Conservation (phyloP, 192 early-diverging fungal genomes). For the Linnemannia exigua region DNA sequence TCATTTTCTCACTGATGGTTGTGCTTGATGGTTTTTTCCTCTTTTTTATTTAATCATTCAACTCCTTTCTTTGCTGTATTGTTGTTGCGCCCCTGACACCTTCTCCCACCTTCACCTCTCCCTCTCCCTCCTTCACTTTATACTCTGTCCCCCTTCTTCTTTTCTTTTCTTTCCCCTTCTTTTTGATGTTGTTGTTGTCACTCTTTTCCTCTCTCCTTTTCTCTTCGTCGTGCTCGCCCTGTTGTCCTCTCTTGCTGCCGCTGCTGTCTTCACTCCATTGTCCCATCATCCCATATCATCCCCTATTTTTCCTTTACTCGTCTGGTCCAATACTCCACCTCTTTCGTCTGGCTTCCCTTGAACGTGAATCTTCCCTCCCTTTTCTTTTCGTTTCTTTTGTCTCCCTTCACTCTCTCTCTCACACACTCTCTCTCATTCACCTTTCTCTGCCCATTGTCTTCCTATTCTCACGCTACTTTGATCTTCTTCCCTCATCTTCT, state of each 20-base stretch:
- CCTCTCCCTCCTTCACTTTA: neutral
- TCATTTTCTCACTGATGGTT: neutral
- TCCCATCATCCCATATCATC: conserved; percentile 14
- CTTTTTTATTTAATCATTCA: neutral
- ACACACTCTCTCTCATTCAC: neutral
- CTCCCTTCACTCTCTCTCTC: neutral
- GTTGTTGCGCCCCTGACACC: neutral
- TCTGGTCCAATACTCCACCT: neutral
- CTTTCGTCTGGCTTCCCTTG: neutral
- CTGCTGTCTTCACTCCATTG: neutral
- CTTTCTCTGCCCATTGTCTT: neutral
- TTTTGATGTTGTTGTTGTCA: neutral
- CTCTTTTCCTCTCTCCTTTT: neutral
- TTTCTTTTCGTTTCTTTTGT: neutral
- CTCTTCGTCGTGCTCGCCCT: too few species aligned
- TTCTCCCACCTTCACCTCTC: neutral
- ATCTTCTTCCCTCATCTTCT: neutral
- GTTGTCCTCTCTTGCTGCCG: neutral
- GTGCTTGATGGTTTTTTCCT: neutral
- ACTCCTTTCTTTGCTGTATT: neutral
- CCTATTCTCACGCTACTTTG: neutral
- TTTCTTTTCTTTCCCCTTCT: neutral
- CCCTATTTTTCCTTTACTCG: conserved; percentile 22
- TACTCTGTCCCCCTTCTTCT: neutral
- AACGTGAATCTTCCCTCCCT: neutral